phyloP scores from a whole-genome alignment of 495 filamentous ascomycete genomes.

The Tetracladium marchalianum region DNA sequence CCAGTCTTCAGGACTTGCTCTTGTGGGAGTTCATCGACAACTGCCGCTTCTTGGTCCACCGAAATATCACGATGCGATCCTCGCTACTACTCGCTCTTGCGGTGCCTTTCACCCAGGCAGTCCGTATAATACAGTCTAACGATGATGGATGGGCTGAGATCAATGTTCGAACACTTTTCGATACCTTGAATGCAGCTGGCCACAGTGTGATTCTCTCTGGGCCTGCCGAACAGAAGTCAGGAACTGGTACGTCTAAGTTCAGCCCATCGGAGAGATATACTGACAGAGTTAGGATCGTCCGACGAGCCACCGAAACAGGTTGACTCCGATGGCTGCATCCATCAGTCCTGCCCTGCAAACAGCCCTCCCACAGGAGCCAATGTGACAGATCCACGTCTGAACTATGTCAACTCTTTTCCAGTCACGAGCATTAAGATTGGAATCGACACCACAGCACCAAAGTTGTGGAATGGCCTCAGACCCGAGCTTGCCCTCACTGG shows the following conservation, averaged over 20 bases:
- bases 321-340: conserved; percentile 41
- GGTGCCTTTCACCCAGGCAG: conserved; percentile 16
- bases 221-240: conserved; percentile 56
- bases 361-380: conserved; percentile 46
- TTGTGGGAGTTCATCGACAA: no score
- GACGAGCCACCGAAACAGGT: conserved; percentile 33
- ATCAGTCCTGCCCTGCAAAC: conserved; percentile 44
- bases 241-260: conserved; percentile 33
- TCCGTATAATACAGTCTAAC: conserved; percentile 55
- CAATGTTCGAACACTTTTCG: conserved; percentile 48
- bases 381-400: conserved; percentile 43
- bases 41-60: no score
- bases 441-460: conserved; percentile 42
- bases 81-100: no score
- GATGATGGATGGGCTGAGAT: conserved; percentile 66
- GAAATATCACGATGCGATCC: no score
- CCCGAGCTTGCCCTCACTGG: conserved; percentile 54
- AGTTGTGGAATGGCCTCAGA: conserved; percentile 35
- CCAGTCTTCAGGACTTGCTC: no score
- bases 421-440: conserved; percentile 55
- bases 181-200: conserved; percentile 38
- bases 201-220: conserved; percentile 52
- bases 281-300: conserved; percentile 33
- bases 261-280: not conserved
- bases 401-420: conserved; percentile 63